Percentiles rank a stretch among this genome's conserved stretches.
These are phyloP conservation scores for Castanea mollissima DNA, from an alignment of 306 rosid species.

Conservation along the genomic window DNA sequence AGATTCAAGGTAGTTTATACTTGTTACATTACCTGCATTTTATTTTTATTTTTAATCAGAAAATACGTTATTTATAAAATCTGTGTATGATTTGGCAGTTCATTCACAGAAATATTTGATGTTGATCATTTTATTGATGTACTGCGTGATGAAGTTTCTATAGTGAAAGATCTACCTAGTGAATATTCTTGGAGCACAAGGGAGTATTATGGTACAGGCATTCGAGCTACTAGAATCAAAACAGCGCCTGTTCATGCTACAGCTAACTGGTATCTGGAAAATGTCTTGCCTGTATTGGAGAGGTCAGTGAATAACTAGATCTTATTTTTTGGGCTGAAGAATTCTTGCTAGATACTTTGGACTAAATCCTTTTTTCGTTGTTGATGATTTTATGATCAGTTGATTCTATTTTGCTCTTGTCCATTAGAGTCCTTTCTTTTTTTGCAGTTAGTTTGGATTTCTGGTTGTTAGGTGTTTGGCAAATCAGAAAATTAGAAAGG, in stretches of 20 bases:
- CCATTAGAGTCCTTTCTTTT: background rate
- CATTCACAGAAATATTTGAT: conserved; percentile 88
- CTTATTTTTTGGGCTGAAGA: conserved; percentile 15
- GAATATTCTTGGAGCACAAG: conserved; percentile 93
- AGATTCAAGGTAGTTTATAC: conserved; percentile 67
- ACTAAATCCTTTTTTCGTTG: background rate
- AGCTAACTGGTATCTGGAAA: conserved; percentile 85
- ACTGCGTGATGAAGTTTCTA: conserved; percentile 74
- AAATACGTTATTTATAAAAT: background rate
- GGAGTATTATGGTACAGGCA: conserved; percentile 72
- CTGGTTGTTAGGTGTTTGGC: no score
- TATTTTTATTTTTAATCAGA: background rate
- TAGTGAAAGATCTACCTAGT: conserved; percentile 79
- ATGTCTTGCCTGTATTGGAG: conserved; percentile 76
- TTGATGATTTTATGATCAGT: background rate
- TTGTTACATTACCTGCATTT: background rate
- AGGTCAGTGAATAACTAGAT: conserved; percentile 57
- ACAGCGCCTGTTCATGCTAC: conserved; percentile 93
- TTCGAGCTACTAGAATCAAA: conserved; percentile 85
- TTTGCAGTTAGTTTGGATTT: background rate
- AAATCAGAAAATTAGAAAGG: no score
- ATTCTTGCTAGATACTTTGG: background rate
- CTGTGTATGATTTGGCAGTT: conserved; percentile 54
- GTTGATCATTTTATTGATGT: conserved; percentile 92
- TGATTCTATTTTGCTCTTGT: background rate